Evolutionary conservation across 163 green algal genomes (phyloP).

Genomic region (Chlorella variabilis): DNA sequence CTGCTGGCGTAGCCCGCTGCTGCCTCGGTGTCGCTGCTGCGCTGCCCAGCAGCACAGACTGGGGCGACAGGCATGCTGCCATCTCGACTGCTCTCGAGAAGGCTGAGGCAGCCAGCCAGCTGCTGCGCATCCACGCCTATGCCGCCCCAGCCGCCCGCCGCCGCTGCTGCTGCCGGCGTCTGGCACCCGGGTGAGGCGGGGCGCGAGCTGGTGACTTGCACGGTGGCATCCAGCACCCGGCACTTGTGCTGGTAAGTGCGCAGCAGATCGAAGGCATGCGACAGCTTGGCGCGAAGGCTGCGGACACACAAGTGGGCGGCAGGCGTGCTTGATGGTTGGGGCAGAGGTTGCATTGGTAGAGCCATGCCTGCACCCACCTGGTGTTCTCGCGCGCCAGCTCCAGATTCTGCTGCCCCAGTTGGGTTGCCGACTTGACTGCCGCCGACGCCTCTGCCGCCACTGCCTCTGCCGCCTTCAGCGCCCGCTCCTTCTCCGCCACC

Average conservation of each 20-base stretch:
- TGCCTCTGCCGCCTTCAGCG: neutral
- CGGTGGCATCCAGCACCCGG: constrained; percentile 23
- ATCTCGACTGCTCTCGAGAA: neutral
- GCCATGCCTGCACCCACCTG: constrained; percentile 2
- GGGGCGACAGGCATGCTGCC: too few species aligned
- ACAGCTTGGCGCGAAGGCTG: constrained; percentile 50
- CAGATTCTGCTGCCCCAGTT: constrained; percentile 11
- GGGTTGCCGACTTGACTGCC: neutral
- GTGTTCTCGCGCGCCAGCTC: constrained; percentile 29
- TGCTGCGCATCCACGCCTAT: neutral
- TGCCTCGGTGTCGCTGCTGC: too few species aligned
- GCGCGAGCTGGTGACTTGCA: neutral
- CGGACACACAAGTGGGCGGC: neutral
- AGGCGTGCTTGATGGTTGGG: neutral
- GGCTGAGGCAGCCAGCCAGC: neutral
- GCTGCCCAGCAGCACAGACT: too few species aligned
- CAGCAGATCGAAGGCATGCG: constrained; percentile 51
- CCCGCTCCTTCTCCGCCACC: constrained; percentile 21
- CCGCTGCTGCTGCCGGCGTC: neutral
- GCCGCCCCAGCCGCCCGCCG: too few species aligned
- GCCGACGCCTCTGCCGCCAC: neutral
- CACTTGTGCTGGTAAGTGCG: constrained; percentile 51
- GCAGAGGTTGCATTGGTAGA: neutral
- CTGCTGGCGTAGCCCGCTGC: neutral
- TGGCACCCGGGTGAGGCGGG: neutral